Conservation (phyloP, 2,329 filamentous ascomycete genomes). For the Diaporthe batatas region DNA sequence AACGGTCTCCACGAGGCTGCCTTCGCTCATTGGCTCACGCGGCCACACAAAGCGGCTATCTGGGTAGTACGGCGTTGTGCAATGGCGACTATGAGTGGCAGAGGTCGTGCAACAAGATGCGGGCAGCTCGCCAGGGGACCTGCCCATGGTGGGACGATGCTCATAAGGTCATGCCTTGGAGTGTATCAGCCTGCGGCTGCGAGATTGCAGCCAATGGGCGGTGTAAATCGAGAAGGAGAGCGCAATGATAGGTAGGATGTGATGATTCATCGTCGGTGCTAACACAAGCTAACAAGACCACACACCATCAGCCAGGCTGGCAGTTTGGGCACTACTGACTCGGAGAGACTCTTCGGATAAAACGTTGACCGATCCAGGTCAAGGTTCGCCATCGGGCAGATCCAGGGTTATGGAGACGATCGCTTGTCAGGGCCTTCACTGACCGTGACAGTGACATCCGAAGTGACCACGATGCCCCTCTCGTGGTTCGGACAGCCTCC, state of each 20-base stretch:
- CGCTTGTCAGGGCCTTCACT: slow-evolving; percentile 10
- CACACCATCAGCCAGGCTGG: background rate
- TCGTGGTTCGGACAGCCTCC: slow-evolving; percentile 3
- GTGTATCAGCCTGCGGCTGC: slow-evolving; percentile 2
- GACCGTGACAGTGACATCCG: slow-evolving; percentile 29
- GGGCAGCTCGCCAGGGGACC: slow-evolving; percentile 4
- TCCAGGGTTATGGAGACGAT: slow-evolving; percentile 14
- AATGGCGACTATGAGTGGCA: background rate
- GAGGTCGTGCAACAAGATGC: slow-evolving; percentile 2
- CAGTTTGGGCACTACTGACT: slow-evolving; percentile 13
- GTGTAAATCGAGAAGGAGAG: background rate
- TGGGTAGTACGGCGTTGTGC: background rate
- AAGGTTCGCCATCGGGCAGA: slow-evolving; percentile 4
- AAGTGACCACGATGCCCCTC: slow-evolving; percentile 13
- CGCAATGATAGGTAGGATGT: background rate
- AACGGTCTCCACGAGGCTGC: slow-evolving; percentile 10
- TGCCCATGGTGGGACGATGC: slow-evolving; percentile 13
- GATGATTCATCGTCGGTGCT: slow-evolving; percentile 32
- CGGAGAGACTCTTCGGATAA: background rate
- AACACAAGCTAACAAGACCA: slow-evolving; percentile 25
- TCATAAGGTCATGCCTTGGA: slow-evolving; percentile 10
- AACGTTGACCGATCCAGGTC: slow-evolving; percentile 9
- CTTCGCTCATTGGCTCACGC: background rate
- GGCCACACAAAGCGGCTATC: background rate
- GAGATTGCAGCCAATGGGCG: background rate